A percentile compares a stretch with the other conserved stretches of the same genome.
Conservation (phyloP, 805 yeast species). For the Lipomyces anomalus region DNA sequence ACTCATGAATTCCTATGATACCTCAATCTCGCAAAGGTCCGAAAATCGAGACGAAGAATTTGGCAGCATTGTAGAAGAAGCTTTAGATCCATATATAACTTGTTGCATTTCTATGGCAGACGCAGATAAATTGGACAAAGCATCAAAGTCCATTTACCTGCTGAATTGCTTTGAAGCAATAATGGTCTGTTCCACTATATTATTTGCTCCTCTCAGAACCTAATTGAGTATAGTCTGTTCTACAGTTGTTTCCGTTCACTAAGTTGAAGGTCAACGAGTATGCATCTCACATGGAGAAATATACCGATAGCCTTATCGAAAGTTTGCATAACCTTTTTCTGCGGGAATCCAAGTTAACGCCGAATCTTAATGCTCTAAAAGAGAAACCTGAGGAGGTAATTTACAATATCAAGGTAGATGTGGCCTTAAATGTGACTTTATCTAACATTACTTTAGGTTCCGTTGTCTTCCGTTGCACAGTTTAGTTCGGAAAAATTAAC, state of each 20-base stretch:
- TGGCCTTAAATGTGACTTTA: too few species aligned
- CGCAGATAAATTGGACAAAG: conserved; percentile 25
- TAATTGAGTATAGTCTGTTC: conserved; percentile 8
- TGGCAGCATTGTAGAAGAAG: conserved; percentile 28
- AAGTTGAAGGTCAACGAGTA: conserved; percentile 12
- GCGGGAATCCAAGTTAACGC: conserved; percentile 10
- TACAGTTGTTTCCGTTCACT: conserved; percentile 18
- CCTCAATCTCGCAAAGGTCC: conserved; percentile 27
- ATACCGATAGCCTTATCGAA: conserved; percentile 4
- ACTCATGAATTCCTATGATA: conserved; percentile 45
- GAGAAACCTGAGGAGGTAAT: conserved; percentile 9
- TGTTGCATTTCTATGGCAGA: conserved; percentile 29
- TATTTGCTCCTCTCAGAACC: not conserved
- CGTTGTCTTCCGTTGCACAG: conserved; percentile 4
- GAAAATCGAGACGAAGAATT: conserved; percentile 19
- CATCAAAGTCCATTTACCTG: conserved; percentile 31
- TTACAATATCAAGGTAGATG: not conserved
- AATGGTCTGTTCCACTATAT: conserved; percentile 24
- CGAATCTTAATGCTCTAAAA: conserved; percentile 6
- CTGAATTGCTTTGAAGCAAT: conserved; percentile 36
- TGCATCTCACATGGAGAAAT: not conserved
- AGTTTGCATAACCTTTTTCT: conserved; percentile 12
- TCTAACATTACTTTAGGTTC: conserved; percentile 3
- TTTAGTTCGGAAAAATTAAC: conserved; percentile 11
- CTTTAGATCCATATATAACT: conserved; percentile 33